Evolutionary conservation across 768 basidiomycete species (phyloP).

Genomic region (Termitomyces sp.): DNA sequence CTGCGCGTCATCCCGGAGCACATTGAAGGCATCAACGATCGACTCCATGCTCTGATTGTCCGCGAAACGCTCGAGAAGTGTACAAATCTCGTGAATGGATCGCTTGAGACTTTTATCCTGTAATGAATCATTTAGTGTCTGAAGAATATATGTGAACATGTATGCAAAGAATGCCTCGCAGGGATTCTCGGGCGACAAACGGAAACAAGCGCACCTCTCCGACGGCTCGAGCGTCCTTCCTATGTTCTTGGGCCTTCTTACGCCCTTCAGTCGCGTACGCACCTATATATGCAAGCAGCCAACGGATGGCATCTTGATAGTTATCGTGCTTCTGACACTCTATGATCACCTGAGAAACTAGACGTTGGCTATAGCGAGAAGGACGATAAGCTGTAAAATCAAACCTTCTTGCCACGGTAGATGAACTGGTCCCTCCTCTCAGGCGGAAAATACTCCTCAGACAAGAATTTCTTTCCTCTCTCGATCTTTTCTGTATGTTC

Average conservation of each 20-base stretch:
- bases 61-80: constrained; percentile 88
- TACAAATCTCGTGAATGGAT: constrained; percentile 61
- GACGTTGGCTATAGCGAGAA: neutral
- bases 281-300: constrained; percentile 60
- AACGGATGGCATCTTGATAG: constrained; percentile 77
- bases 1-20: constrained; percentile 66
- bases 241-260: constrained; percentile 15
- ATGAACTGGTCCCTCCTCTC: constrained; percentile 92
- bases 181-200: neutral
- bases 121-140: fast-evolving
- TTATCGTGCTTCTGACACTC: constrained; percentile 92
- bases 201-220: constrained; percentile 19
- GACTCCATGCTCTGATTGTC: constrained; percentile 60
- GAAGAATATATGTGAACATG: neutral
- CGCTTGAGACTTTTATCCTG: constrained; percentile 52
- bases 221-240: constrained; percentile 14
- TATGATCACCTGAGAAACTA: constrained; percentile 55
- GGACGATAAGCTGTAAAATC: neutral
- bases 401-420: constrained; percentile 86
- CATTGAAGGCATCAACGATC: constrained; percentile 65
- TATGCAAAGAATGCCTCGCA: too few relatives aligned
- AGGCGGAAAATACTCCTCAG: constrained; percentile 84
- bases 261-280: constrained; percentile 55
- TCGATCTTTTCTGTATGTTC: constrained; percentile 60
- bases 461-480: constrained; percentile 59